A percentile compares a stretch with the other conserved stretches of the same genome.
Conservation (phyloP, 352 stramenopile species). For the Blastocystis sp. region DNA sequence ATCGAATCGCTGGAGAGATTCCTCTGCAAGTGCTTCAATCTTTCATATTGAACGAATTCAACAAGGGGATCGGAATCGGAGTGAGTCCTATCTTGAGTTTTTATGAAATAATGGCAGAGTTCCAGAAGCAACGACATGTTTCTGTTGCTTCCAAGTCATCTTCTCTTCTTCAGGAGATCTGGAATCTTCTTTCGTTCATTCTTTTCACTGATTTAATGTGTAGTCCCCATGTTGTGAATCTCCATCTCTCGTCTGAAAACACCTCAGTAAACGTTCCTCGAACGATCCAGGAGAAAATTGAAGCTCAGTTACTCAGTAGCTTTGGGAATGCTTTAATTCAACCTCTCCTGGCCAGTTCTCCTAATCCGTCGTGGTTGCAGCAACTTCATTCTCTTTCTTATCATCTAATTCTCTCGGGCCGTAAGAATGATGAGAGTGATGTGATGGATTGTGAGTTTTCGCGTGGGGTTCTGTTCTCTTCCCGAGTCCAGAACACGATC, state of each 20-base stretch:
- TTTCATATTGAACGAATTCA: background rate
- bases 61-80: background rate
- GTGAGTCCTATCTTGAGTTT: background rate
- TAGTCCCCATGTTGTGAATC: background rate
- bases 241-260: background rate
- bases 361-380: background rate
- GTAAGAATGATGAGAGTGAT: slow-evolving; percentile 37
- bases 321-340: background rate
- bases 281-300: background rate
- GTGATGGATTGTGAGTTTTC: background rate
- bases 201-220: background rate
- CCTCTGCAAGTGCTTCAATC: background rate
- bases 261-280: background rate
- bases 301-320: background rate
- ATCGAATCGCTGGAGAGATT: background rate
- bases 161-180: background rate
- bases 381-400: background rate
- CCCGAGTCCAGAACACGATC: background rate
- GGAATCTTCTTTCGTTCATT: background rate
- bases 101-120: background rate
- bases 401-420: background rate
- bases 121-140: background rate
- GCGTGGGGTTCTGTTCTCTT: background rate
- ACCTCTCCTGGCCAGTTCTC: background rate
- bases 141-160: background rate